A percentile compares a stretch with the other conserved stretches of the same genome.
Evolutionary conservation across 495 filamentous ascomycete genomes (phyloP).

Genomic region (Sordaria brevicollis): DNA sequence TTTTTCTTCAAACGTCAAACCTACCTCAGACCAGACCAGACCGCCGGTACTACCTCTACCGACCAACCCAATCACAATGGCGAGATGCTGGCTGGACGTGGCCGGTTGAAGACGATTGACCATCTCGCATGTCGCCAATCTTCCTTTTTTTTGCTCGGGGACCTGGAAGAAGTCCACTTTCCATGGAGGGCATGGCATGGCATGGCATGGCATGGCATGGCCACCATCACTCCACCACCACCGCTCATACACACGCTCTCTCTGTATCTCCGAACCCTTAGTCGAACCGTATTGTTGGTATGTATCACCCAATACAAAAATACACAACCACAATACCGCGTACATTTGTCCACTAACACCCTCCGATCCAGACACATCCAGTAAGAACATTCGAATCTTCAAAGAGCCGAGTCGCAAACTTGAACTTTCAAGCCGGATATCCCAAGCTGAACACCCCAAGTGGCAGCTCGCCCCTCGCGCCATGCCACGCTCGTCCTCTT

Average conservation of each 20-base stretch:
- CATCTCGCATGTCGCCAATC: not conserved
- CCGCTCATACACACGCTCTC: not conserved
- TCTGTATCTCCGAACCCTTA: not conserved
- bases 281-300: not conserved
- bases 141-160: not conserved
- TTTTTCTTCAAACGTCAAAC: not conserved
- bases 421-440: not conserved
- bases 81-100: not conserved
- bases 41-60: not conserved
- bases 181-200: too few relatives aligned
- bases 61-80: not conserved
- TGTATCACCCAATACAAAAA: not conserved
- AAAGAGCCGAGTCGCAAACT: not conserved
- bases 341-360: not conserved
- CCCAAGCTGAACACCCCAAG: not conserved
- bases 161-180: not conserved
- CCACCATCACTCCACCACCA: not conserved
- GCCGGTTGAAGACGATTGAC: not conserved
- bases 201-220: too few relatives aligned
- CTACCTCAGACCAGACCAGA: not conserved
- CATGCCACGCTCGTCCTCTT: not conserved
- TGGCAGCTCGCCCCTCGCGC: not conserved
- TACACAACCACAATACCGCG: not conserved
- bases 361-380: not conserved
- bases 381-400: not conserved